Evolutionary conservation across 768 basidiomycete species (phyloP), one percentile per base, ranked within the genome.

Genomic region (Steccherinum ochraceum): DNA sequence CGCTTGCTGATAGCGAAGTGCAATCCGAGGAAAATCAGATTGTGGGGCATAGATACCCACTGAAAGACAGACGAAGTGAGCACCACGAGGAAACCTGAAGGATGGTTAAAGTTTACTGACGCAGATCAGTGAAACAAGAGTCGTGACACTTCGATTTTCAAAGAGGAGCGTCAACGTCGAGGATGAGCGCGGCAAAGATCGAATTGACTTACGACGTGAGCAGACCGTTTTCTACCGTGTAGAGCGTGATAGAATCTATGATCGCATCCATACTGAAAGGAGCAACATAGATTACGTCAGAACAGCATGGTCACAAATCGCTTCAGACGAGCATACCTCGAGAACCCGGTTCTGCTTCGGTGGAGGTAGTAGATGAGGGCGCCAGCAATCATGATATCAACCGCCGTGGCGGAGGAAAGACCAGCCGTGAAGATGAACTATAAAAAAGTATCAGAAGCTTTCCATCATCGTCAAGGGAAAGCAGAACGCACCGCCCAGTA

Each of bases 1-100:
- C 62, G 43, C 51, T 61, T 61, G 45, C 56, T 56, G 46, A 63
- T 58, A 7, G 52, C 51, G 41, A 61, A 58, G 44, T 63, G 62
- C 24, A 60, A 41, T 2, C 49, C 58, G 11, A 63, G 53, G 47
- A 60, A 60, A 2, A 61, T 46, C 12, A 63, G 52, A 45, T 55
- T 57, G 45, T 63, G 48, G 1, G 53, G 41, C 53, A 63, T 52
- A 5, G 52, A 40, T 18, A 61, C 40, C 62, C 60, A 61, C 62
- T 63, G 43, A n/a, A n/a, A n/a, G n/a, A n/a, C n/a, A n/a, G n/a
- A n/a, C n/a, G 11, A 20, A 7, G 48, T n/a, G n/a, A n/a, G n/a
- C n/a, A n/a, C n/a, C n/a, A n/a, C n/a, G n/a, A n/a, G n/a, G n/a
- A 19, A 24, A 12, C 3, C 24, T 11, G 27, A 5, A 12, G 7